These are phyloP conservation scores for Sistotremastrum niveocremeum DNA, from an alignment of 768 basidiomycete species.

Conservation along the genomic window DNA sequence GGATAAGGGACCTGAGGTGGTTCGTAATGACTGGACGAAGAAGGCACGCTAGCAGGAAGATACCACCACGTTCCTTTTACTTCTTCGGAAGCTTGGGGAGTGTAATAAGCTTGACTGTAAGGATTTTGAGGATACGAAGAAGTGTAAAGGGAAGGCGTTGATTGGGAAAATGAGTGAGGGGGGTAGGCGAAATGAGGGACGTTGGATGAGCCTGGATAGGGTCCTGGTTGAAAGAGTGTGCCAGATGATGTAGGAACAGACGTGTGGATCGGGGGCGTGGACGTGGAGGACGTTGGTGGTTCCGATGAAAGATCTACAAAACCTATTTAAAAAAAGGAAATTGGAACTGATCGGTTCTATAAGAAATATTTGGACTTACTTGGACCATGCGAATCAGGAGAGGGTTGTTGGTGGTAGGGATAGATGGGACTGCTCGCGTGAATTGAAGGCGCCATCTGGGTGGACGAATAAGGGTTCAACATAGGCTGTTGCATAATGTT, in stretches of 20 bases:
- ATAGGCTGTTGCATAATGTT: conserved; percentile 27
- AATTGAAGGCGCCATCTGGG: conserved; percentile 23
- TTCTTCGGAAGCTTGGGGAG: too few relatives aligned
- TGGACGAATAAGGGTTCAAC: conserved; percentile 24
- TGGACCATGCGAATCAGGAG: conserved; percentile 13
- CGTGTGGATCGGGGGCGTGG: neutral
- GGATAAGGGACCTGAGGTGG: conserved; percentile 1
- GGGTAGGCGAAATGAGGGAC: conserved; percentile 3
- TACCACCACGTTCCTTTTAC: conserved; percentile 4
- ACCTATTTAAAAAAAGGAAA: too few relatives aligned
- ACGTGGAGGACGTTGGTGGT: too few relatives aligned
- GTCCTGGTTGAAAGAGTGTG: neutral
- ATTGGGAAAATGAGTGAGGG: conserved; percentile 1
- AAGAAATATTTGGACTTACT: too few relatives aligned
- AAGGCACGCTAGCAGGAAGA: conserved; percentile 1
- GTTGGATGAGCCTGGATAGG: conserved; percentile 3
- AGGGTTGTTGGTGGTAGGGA: conserved; percentile 20
- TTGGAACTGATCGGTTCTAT: too few relatives aligned
- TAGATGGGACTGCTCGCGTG: conserved; percentile 19
- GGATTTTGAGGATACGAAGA: conserved; percentile 1
- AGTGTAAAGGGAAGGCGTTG: neutral
- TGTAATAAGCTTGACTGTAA: neutral
- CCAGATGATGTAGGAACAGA: conserved; percentile 13
- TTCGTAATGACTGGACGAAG: conserved; percentile 1
- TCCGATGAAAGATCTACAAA: too few relatives aligned